Evolutionary conservation across 371 early-diverging fungal species (phyloP), one percentile per base, ranked within the genome.

Genomic region (Mortierella sp.): DNA sequence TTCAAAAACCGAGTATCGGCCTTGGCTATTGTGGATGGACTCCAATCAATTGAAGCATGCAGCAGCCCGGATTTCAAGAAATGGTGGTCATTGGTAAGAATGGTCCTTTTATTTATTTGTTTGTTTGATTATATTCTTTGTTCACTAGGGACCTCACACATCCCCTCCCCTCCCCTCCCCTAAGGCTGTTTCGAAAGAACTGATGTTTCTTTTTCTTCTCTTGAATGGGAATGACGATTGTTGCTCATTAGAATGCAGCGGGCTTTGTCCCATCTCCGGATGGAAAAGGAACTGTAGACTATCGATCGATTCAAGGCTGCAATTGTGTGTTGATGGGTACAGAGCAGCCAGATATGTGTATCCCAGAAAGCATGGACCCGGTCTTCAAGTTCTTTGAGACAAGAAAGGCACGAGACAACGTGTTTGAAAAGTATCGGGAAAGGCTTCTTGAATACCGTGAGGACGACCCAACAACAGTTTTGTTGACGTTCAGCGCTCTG

Each of bases 1-100:
- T 71, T 65, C 61, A 75, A 68, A 57, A 61, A 75, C 61, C 63
- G 76, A 18, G 71, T 75, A 1, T 63, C 68, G 1, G 76, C 62
- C 2, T 52, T 74, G n/a, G 69, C 70, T 4, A 18, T 65, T 6
- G 44, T 74, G 9, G 75, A 74, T n/a, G 52, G 75, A 0, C 56
- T 66, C 0, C 62, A 69, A 29, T 60, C 75, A 23, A 65, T 74
- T 30, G 62, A 69, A 30, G 21, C 52, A 6, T 57, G 52, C 19
- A n/a, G 53, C 9, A 48, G 45, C 0, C 56, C 37, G 4, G 47
- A 16, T 3, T 74, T 74, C 56, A 44, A 47, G 50, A 74, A 65
- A 44, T 74, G 75, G 75, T 74, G 75, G 75, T 66, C 58, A 3
- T 55, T 69, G 58, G 75, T 70, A 52, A 46, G 57, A 29, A 56